Evolutionary conservation across 371 early-diverging fungal species (phyloP), one percentile per base, ranked within the genome.

Genomic region (Saksenaea oblongispora): DNA sequence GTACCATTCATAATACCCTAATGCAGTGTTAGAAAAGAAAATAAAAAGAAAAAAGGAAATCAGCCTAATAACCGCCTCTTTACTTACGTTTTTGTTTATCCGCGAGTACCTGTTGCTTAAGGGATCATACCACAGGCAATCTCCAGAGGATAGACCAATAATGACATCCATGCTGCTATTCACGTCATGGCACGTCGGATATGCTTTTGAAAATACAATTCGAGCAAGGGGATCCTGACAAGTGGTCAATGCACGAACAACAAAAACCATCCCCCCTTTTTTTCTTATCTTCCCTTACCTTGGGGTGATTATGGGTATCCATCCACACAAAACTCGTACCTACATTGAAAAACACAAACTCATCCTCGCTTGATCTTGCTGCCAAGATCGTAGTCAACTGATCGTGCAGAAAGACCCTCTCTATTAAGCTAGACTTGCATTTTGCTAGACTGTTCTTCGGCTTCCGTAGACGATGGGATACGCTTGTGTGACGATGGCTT

Each of bases 121-220:
- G 0, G 91, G 84, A 57, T 90, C 93, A 59, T 85, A 92, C 93
- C 95, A 88, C 10, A 97, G 77, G 22, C 92, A 82, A 59, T 94
- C 91, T 31, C 96, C 96, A 22, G 93, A 81, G 14, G 84, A 87
- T 58, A 96, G 93, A 2, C 94, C 93, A 73, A 91, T 86, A 54
- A 91, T 77, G 3, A 92, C 80, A 69, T 93, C 93, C 62, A 92
- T 42, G 56, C 87, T 87, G 34, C 86, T 69, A 70, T 95, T 96
- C 39, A 95, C 86, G 74, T 93, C 96, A 72, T 95, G 93, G 63
- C 95, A 94, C 5, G 92, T 87, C 0, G 95, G 92, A 51, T 87
- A 86, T 18, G 91, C 88, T 47, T 91, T 87, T 17, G 84, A 76
- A 65, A 97, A 90, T n/a, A 88, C 78, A 9, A 96, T 84, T 34